These are phyloP conservation scores for Apiotrichum brassicae DNA, from an alignment of 1,284 basidiomycete species.

Conservation along the genomic window DNA sequence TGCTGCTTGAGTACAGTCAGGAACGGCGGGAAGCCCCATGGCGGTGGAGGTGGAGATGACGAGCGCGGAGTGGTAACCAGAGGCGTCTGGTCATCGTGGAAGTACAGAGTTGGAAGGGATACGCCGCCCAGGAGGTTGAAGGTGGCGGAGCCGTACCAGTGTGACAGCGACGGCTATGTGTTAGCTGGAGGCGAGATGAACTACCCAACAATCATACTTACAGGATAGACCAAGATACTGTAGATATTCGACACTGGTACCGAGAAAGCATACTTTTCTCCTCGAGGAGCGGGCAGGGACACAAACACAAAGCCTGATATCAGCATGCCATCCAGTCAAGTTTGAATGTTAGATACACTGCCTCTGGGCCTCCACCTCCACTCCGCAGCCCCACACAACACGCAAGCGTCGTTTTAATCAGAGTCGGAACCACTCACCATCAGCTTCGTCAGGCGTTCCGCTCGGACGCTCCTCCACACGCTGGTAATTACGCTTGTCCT, in stretches of 20 bases:
- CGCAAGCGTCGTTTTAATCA: neutral
- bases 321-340: too few species aligned
- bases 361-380: too few species aligned
- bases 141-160: slow-evolving; percentile 47
- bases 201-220: too few species aligned
- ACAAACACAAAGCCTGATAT: slow-evolving; percentile 42
- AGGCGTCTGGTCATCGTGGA: slow-evolving; percentile 89
- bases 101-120: slow-evolving; percentile 82
- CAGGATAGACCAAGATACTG: slow-evolving; percentile 77
- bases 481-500: slow-evolving; percentile 36
- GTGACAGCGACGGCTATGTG: slow-evolving; percentile 37
- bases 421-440: slow-evolving; percentile 26
- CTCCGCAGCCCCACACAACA: too few species aligned
- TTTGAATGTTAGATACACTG: too few species aligned
- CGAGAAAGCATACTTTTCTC: slow-evolving; percentile 91
- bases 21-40: slow-evolving; percentile 60
- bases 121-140: slow-evolving; percentile 70
- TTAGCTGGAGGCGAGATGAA: too few species aligned
- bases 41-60: slow-evolving; percentile 18
- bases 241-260: slow-evolving; percentile 83
- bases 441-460: slow-evolving; percentile 25
- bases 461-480: slow-evolving; percentile 24
- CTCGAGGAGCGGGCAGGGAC: slow-evolving; percentile 48
- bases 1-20: slow-evolving; percentile 62
- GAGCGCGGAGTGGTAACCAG: slow-evolving; percentile 21